phyloP scores from a whole-genome alignment of 164 flowering plant genomes.

The Paratinospora sagittata region DNA sequence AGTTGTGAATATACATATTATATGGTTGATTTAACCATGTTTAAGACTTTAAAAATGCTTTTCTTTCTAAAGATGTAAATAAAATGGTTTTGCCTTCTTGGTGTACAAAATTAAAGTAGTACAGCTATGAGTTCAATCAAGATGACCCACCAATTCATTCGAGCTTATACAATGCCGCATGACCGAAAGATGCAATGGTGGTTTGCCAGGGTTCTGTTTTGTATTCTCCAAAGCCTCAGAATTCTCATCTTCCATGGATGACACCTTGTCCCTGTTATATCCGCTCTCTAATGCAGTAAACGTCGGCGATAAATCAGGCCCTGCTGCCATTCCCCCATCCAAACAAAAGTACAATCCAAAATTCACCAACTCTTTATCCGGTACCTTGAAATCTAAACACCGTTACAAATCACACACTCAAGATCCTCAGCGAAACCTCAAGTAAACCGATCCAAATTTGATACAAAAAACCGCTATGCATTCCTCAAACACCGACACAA shows the following conservation, averaged over 20 bases:
- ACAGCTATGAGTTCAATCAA: not conserved
- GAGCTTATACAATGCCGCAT: slow-evolving; percentile 53
- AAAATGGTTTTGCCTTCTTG: not conserved
- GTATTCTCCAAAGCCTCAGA: slow-evolving; percentile 27
- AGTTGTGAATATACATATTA: no score
- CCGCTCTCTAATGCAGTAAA: slow-evolving; percentile 26
- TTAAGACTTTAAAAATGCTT: not conserved
- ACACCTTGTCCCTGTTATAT: slow-evolving; percentile 22
- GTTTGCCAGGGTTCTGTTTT: slow-evolving; percentile 42
- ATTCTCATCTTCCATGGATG: slow-evolving; percentile 26
- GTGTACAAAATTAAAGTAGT: not conserved
- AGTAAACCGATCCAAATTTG: not conserved
- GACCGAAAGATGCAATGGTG: slow-evolving; percentile 43
- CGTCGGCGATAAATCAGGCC: slow-evolving; percentile 30
- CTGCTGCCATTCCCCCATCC: slow-evolving; percentile 34
- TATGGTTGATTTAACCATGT: not conserved
- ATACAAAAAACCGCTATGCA: not conserved
- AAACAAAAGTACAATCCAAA: slow-evolving; percentile 19
- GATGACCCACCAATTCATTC: slow-evolving; percentile 31
- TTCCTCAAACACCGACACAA: not conserved
- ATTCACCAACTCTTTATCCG: not conserved
- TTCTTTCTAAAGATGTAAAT: not conserved
- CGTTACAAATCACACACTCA: not conserved
- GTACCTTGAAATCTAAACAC: slow-evolving; percentile 3
- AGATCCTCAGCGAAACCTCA: not conserved